Conservation (phyloP, 2,329 filamentous ascomycete genomes). For the Arthrobotrys sinensis region DNA sequence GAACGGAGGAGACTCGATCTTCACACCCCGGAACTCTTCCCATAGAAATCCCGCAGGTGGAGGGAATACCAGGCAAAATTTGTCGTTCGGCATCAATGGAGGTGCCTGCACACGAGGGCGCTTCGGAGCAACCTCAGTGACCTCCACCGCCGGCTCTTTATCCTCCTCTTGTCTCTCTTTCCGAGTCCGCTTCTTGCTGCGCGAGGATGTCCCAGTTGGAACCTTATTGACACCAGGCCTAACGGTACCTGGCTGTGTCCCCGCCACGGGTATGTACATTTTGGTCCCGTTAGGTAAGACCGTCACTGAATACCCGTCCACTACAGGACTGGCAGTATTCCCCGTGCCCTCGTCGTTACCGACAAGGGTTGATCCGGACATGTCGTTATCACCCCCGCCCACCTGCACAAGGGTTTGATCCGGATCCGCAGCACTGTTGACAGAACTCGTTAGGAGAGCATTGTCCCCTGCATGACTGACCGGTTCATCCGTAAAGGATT, state of each 20-base stretch:
- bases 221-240: conserved; percentile 24
- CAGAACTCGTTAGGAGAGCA: neutral
- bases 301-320: conserved; percentile 11
- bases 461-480: neutral
- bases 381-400: conserved; percentile 7
- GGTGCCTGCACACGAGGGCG: conserved; percentile 25
- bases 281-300: conserved; percentile 45
- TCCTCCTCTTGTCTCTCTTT: conserved; percentile 28
- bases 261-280: conserved; percentile 18
- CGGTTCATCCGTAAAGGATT: neutral
- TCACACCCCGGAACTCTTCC: neutral
- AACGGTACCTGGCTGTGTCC: conserved; percentile 6
- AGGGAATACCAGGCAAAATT: conserved; percentile 42
- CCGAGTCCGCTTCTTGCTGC: conserved; percentile 20
- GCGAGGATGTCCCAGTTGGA: conserved; percentile 1
- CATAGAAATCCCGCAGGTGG: conserved; percentile 36
- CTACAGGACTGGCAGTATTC: conserved; percentile 3
- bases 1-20: conserved; percentile 8
- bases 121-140: conserved; percentile 20
- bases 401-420: conserved; percentile 1
- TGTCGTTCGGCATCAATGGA: conserved; percentile 36
- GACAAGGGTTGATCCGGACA: conserved; percentile 18
- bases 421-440: neutral
- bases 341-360: conserved; percentile 18
- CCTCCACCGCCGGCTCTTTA: conserved; percentile 1